These are phyloP conservation scores for Botrytis fabae DNA, from an alignment of 2,329 filamentous ascomycete species.

Conservation along the genomic window DNA sequence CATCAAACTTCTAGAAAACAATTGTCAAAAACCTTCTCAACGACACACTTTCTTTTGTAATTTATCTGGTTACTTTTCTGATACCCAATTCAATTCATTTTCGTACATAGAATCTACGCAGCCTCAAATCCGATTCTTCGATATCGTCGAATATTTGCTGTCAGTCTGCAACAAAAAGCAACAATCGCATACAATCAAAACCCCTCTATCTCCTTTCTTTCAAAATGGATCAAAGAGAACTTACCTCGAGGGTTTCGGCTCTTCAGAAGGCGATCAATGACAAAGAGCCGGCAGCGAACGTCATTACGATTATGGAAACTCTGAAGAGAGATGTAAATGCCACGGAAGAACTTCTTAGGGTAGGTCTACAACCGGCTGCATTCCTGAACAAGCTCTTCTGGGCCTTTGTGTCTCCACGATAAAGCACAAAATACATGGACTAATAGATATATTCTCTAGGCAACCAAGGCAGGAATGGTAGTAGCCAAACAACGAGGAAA, in stretches of 20 bases:
- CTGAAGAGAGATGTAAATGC: conserved; percentile 79
- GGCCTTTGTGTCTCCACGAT: conserved; percentile 10
- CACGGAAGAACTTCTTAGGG: conserved; percentile 85
- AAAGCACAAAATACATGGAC: neutral
- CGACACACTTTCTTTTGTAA: conserved; percentile 1
- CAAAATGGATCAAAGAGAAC: conserved; percentile 38
- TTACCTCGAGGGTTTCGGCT: conserved; percentile 46
- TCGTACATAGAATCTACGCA: conserved; percentile 2
- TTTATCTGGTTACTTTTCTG: neutral
- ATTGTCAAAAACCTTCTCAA: conserved; percentile 7
- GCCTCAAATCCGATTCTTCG: neutral
- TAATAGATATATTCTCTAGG: conserved; percentile 45
- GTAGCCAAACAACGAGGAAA: conserved; percentile 81
- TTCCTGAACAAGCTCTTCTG: conserved; percentile 26
- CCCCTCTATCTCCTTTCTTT: conserved; percentile 17
- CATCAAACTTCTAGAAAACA: conserved; percentile 3
- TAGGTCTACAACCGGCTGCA: conserved; percentile 46
- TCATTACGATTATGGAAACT: conserved; percentile 73
- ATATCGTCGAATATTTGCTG: neutral
- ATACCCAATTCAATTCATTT: neutral
- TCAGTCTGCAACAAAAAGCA: conserved; percentile 1
- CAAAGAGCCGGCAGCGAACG: conserved; percentile 70
- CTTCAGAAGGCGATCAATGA: conserved; percentile 75
- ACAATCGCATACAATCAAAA: conserved; percentile 14
- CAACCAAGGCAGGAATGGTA: conserved; percentile 86